Conservation (phyloP, 495 filamentous ascomycete species). For the Tuber indicum region DNA sequence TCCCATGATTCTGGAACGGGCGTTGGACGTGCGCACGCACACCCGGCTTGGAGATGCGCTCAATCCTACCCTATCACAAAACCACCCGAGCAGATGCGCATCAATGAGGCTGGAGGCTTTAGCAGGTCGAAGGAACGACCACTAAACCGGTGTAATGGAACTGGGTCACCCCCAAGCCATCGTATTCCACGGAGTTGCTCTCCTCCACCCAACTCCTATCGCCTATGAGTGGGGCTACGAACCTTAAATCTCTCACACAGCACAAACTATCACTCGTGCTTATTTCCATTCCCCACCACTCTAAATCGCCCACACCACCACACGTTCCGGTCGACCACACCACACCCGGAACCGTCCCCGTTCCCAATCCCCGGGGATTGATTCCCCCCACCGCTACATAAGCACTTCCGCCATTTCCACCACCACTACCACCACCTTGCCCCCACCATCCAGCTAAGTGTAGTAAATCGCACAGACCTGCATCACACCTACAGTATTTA, state of each 20-base stretch:
- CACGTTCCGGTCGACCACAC: neutral
- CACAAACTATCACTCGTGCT: slow-evolving; percentile 1
- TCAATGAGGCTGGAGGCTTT: neutral
- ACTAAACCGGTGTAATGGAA: neutral
- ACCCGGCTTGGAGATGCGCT: neutral
- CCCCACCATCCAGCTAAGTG: neutral
- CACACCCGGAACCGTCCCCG: neutral
- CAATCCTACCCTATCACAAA: neutral
- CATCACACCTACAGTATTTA: neutral
- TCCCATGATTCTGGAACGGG: neutral
- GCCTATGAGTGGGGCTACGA: neutral
- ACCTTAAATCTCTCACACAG: neutral
- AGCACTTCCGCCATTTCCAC: neutral
- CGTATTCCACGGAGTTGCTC: neutral
- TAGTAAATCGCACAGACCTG: neutral
- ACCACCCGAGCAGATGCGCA: neutral
- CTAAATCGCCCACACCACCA: neutral
- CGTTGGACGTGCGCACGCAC: neutral
- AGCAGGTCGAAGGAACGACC: neutral
- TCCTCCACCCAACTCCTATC: neutral
- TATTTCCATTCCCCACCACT: neutral
- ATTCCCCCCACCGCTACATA: neutral
- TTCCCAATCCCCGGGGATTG: neutral
- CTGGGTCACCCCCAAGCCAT: neutral
- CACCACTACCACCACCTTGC: neutral